A percentile compares a stretch with the other conserved stretches of the same genome.
These are phyloP conservation scores for Fusarium stilboides DNA, from an alignment of 2,329 filamentous ascomycete species.

Conservation along the genomic window DNA sequence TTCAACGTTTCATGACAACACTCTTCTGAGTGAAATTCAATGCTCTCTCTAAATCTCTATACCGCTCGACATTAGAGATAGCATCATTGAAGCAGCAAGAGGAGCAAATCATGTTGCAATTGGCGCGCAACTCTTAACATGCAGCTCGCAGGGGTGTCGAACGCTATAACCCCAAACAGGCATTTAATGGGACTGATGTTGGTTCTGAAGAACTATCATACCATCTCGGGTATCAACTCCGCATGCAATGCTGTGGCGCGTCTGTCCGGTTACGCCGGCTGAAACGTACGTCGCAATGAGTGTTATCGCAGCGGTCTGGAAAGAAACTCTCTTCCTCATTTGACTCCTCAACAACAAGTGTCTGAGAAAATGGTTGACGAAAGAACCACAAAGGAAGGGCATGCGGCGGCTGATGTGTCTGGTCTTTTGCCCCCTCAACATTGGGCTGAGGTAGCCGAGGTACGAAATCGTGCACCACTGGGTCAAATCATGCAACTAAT, in stretches of 20 bases:
- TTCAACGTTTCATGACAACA: no score
- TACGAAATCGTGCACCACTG: background rate
- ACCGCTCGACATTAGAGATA: no score
- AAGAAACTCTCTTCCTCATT: background rate
- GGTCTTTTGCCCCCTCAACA: constrained; percentile 31
- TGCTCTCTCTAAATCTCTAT: no score
- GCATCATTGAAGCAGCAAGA: no score
- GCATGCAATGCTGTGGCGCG: background rate
- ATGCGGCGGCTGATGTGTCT: background rate
- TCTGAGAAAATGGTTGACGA: background rate
- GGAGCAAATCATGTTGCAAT: background rate
- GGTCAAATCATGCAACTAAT: background rate
- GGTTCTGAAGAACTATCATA: background rate
- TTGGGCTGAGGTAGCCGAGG: constrained; percentile 37
- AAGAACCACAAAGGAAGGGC: background rate
- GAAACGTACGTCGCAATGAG: background rate
- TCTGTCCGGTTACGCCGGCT: background rate
- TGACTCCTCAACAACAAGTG: background rate
- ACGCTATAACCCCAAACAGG: background rate
- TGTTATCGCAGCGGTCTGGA: background rate
- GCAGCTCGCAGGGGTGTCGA: background rate
- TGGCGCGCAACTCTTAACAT: background rate
- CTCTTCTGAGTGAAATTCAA: no score
- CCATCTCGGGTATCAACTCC: background rate
- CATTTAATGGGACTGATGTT: background rate